phyloP scores from a whole-genome alignment of 352 stramenopile genomes.

The Globisporangium recalcitrans region DNA sequence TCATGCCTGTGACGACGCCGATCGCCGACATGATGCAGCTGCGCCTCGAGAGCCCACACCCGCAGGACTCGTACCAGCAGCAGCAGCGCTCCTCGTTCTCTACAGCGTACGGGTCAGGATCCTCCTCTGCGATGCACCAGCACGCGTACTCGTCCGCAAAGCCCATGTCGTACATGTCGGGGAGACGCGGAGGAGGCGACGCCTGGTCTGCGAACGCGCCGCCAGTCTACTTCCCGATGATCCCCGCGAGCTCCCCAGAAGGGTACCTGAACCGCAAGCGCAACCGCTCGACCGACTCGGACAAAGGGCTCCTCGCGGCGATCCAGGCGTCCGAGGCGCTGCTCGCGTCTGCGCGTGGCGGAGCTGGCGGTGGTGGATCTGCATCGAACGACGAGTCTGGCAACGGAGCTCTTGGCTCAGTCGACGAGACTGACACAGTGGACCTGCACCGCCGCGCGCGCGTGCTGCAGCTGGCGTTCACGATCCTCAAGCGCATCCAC shows the following conservation, averaged over 20 bases:
- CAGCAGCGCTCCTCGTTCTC: slow-evolving; percentile 14
- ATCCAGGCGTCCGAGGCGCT: slow-evolving; percentile 43
- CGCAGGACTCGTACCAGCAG: slow-evolving; percentile 14
- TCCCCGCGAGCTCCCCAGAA: slow-evolving; percentile 19
- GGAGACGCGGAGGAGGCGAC: too few species aligned
- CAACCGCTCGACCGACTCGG: slow-evolving; percentile 64
- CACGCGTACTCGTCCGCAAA: slow-evolving; percentile 45
- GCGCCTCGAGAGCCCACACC: slow-evolving; percentile 40
- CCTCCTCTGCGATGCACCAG: slow-evolving; percentile 28
- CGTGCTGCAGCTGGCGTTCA: slow-evolving; percentile 54
- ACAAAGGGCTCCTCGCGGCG: slow-evolving; percentile 45
- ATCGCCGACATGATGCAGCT: slow-evolving; percentile 77
- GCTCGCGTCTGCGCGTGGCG: slow-evolving; percentile 9
- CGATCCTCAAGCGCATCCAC: slow-evolving; percentile 54
- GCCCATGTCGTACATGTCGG: slow-evolving; percentile 29
- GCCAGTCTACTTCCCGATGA: slow-evolving; percentile 26
- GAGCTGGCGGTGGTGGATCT: background rate
- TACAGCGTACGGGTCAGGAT: slow-evolving; percentile 12
- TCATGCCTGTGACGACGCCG: slow-evolving; percentile 43
- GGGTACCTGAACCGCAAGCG: slow-evolving; percentile 58
- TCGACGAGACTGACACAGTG: slow-evolving; percentile 15
- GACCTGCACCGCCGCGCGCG: slow-evolving; percentile 53
- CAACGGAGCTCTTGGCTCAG: background rate
- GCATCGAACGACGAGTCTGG: background rate
- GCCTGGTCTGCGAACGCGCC: background rate